Base-by-base conservation (phyloP, 2,329 filamentous ascomycete species). In the Diaporthe sp. region DNA sequence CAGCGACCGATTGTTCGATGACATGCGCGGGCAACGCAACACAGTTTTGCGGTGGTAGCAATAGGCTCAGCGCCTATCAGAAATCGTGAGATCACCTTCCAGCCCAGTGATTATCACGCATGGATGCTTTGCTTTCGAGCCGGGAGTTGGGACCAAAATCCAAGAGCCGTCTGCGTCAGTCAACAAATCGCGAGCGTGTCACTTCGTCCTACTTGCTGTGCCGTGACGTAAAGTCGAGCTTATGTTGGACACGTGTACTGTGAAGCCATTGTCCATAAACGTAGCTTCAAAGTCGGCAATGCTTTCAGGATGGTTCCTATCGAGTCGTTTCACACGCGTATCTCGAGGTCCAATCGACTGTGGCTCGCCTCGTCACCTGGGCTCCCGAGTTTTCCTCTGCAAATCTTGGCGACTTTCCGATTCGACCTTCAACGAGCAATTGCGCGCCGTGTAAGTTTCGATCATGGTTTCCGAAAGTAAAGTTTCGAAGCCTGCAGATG, bases 21-120 rank as follows among this genome's bases (percentile, higher is more conserved):
- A 77, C 82, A 25, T 88, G 86, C 78, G 81, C 80, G 2, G 86
- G 86, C 1, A 83, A 83, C 70, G 78, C 74, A 17, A 61, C 71
- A 1, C 80, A 87, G 80, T 84, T 81, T 73, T 88, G 86, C 73
- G 86, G 87, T 28, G 84, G 81, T 9, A 81, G 82, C 3, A 83
- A 83, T 75, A 80, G 85, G 75, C 75, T 88, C 78, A 81, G 80
- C 75, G 80, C 79, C 39, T 80, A 80, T 31, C 20, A 55, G 28
- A 73, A 73, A 28, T 70, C 49, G 22, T 70, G 49, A 68, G 31
- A 20, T 22, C 10, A 3, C 6, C n/a, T 12, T 28, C 20, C 15
- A n/a, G 47, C 12, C 49, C 15, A 53, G 20, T 37, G 22, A 37
- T 53, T 9, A 4, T 17, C 5, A 39, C 12, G 34, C 4, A 70